These are phyloP conservation scores for Zygotorulaspora mrakii DNA, from an alignment of 1,139 yeast genomes.

Conservation along the genomic window DNA sequence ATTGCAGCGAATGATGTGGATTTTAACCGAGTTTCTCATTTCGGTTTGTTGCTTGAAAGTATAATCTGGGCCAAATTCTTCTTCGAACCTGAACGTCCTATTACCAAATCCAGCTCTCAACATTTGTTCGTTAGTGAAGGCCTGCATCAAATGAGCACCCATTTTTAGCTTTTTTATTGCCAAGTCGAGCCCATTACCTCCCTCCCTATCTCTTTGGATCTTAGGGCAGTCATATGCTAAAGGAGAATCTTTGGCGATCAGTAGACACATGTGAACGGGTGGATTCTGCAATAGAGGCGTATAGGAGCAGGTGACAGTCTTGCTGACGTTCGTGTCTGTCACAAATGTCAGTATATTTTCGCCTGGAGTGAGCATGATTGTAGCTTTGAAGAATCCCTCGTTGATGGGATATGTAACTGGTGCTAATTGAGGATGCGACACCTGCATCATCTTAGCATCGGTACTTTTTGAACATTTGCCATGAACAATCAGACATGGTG, in stretches of 20 bases:
- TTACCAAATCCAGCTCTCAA: conserved; percentile 71
- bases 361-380: conserved; percentile 68
- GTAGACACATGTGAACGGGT: conserved; percentile 74
- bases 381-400: conserved; percentile 67
- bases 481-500: conserved; percentile 45
- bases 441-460: conserved; percentile 25
- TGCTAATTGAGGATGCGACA: conserved; percentile 43
- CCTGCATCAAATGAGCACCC: conserved; percentile 89
- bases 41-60: conserved; percentile 40
- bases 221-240: conserved; percentile 69
- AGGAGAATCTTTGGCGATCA: conserved; percentile 76
- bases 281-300: conserved; percentile 63
- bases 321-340: conserved; percentile 24
- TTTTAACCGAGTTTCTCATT: conserved; percentile 62
- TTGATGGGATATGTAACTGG: conserved; percentile 69
- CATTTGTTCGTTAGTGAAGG: conserved; percentile 92
- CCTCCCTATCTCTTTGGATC: conserved; percentile 47
- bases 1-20: conserved; percentile 69
- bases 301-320: conserved; percentile 44
- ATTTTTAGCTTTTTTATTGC: conserved; percentile 76
- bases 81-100: conserved; percentile 73
- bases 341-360: conserved; percentile 44
- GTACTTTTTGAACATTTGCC: conserved; percentile 37
- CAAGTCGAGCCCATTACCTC: conserved; percentile 66
- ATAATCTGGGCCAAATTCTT: conserved; percentile 56